Evolutionary conservation across 2,329 filamentous ascomycete genomes (phyloP).

Genomic region (Didymella pinodella): DNA sequence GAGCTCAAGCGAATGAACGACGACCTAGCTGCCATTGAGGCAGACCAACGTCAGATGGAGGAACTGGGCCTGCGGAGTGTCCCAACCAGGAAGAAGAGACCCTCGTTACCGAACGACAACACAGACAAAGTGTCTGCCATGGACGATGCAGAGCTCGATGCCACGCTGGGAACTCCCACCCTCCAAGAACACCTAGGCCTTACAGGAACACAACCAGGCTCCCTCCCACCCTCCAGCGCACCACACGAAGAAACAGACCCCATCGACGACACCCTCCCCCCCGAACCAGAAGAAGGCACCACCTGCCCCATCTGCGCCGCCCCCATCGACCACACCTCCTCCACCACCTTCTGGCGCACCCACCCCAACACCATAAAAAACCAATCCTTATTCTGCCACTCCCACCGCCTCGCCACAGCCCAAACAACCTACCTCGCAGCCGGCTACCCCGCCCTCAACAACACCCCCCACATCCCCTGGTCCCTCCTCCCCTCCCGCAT

Average conservation of each 20-base stretch:
- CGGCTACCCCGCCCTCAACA: slow-evolving; percentile 38
- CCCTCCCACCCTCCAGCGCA: slow-evolving; percentile 29
- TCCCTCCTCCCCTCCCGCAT: slow-evolving; percentile 66
- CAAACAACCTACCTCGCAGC: slow-evolving; percentile 57
- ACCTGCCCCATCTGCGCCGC: slow-evolving; percentile 73
- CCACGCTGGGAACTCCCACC: slow-evolving; percentile 11
- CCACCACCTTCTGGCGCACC: slow-evolving; percentile 56
- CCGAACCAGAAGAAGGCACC: slow-evolving; percentile 30
- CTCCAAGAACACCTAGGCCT: slow-evolving; percentile 27
- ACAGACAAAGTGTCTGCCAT: background rate
- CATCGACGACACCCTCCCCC: slow-evolving; percentile 27
- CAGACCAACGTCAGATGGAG: background rate
- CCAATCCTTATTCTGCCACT: slow-evolving; percentile 56
- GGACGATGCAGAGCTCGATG: slow-evolving; percentile 1
- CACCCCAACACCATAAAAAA: slow-evolving; percentile 55
- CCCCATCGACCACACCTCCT: slow-evolving; percentile 62
- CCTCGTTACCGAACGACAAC: background rate
- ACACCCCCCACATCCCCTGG: slow-evolving; percentile 79
- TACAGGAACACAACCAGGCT: slow-evolving; percentile 20
- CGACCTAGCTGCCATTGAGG: background rate
- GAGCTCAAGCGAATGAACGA: background rate
- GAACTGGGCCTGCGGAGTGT: slow-evolving; percentile 7
- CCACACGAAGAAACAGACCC: slow-evolving; percentile 26
- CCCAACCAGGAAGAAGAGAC: background rate
- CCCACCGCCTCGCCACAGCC: slow-evolving; percentile 45